Conservation (phyloP, 192 early-diverging fungal genomes). For the Coemansia sp. region DNA sequence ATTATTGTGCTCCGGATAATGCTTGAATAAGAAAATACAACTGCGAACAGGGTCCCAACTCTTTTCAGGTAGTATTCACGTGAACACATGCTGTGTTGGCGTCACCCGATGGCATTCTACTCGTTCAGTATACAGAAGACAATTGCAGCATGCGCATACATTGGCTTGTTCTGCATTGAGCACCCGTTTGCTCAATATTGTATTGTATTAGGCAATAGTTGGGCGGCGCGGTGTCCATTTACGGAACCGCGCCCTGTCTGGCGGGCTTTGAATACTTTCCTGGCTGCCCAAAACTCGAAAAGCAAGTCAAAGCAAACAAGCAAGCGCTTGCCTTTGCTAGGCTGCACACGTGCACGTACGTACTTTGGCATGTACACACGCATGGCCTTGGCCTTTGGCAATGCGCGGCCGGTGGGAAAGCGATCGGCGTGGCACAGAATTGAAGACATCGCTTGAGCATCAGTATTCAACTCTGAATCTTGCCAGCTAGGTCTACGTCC, state of each 20-base stretch:
- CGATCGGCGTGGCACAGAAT: constrained; percentile 8
- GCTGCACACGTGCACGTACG: too few species aligned
- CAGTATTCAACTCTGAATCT: too few species aligned
- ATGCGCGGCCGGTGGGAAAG: not conserved
- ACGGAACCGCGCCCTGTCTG: not conserved
- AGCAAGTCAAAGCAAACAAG: too few species aligned
- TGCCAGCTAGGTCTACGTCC: too few species aligned
- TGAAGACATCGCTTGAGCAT: not conserved
- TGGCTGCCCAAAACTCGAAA: too few species aligned
- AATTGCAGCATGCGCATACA: constrained; percentile 10
- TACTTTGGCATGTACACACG: too few species aligned
- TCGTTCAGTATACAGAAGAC: not conserved
- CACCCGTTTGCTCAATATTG: not conserved
- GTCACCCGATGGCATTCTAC: constrained; percentile 1
- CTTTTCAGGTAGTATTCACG: not conserved
- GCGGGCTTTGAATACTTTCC: not conserved
- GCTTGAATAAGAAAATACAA: not conserved
- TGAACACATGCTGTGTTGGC: not conserved
- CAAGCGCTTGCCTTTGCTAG: too few species aligned
- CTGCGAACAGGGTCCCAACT: not conserved
- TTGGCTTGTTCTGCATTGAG: not conserved
- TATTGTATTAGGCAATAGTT: too few species aligned
- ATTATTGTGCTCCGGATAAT: too few species aligned
- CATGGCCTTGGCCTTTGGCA: not conserved
- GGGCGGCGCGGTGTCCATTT: not conserved